phyloP scores from a whole-genome alignment of 2,329 filamentous ascomycete genomes.

The Metarhizium robertsii region DNA sequence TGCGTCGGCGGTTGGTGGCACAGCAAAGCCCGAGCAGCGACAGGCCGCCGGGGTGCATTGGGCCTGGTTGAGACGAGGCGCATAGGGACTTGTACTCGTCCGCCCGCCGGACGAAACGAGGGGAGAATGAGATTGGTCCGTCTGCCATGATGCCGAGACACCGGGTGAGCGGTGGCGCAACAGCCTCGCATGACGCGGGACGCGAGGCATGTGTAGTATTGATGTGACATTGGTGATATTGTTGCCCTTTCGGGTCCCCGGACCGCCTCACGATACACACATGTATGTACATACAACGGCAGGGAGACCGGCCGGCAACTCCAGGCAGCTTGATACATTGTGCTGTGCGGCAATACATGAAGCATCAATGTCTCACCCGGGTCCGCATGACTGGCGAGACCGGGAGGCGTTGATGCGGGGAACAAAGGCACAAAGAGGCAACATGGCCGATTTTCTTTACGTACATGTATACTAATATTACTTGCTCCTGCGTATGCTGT shows the following conservation, averaged over 20 bases:
- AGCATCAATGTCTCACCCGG: no score
- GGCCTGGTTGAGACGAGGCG: background rate
- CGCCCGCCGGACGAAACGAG: background rate
- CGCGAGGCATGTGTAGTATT: no score
- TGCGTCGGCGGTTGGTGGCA: no score
- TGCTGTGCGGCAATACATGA: no score
- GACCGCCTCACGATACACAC: background rate
- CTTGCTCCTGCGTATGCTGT: background rate
- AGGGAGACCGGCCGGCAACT: no score
- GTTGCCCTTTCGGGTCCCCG: background rate
- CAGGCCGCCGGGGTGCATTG: background rate
- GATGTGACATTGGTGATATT: background rate
- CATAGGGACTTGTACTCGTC: background rate
- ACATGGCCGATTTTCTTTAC: background rate
- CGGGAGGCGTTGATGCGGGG: no score
- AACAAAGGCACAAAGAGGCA: background rate
- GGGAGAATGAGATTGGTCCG: background rate
- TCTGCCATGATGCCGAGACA: background rate
- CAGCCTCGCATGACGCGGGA: background rate
- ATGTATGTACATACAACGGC: no score
- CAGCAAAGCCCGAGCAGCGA: background rate
- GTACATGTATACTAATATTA: background rate
- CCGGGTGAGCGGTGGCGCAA: background rate
- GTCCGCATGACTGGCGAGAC: no score
- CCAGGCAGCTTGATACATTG: no score